Evolutionary conservation across 345 rosid species (phyloP), one percentile per base, ranked within the genome.

Genomic region (Firmiana major): DNA sequence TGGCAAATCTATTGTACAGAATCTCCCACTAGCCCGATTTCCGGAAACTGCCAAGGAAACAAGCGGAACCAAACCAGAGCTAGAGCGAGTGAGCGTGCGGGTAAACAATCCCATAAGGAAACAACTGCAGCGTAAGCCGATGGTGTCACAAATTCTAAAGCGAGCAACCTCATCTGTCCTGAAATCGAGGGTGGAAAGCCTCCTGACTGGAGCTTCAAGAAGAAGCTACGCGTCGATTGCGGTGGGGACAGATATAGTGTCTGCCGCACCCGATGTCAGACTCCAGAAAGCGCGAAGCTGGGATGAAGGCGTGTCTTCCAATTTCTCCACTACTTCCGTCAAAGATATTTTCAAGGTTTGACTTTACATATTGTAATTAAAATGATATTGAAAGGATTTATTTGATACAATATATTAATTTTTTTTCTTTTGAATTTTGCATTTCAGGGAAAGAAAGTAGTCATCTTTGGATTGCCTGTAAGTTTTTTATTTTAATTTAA

Each of bases 401-500:
- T 12, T 53, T 79, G 9, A 28, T 65, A n/a, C 38, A 7, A 22
- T 49, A 13, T 38, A 43, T 71, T 73, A 63, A 53, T 76, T 73
- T 19, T 63, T 59, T 70, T n/a, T n/a, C n/a, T n/a, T 17, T 43
- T 73, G 42, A 63, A 36, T n/a, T 63, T 11, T 82, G 17, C 19
- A 58, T 83, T 86, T 24, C 95, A 94, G 98, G 98, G 90, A 31
- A 94, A 93, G 87, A 93, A 91, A 87, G 97, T 94, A 17, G 92
- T 93, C 83, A 88, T 90, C 85, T 94, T 94, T 87, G 98, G 98
- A 7, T 91, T 91, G 42, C 97, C 97, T 74, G 98, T 94, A 86
- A 90, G 89, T 90, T 49, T 51, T 51, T 62, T 62, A 2, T 40
- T 10, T 75, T 3, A 54, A 26, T 9, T 28, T 15, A 12, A 58